phyloP scores from a whole-genome alignment of 1,284 basidiomycete genomes.

The Phellopilus nigrolimitatus region DNA sequence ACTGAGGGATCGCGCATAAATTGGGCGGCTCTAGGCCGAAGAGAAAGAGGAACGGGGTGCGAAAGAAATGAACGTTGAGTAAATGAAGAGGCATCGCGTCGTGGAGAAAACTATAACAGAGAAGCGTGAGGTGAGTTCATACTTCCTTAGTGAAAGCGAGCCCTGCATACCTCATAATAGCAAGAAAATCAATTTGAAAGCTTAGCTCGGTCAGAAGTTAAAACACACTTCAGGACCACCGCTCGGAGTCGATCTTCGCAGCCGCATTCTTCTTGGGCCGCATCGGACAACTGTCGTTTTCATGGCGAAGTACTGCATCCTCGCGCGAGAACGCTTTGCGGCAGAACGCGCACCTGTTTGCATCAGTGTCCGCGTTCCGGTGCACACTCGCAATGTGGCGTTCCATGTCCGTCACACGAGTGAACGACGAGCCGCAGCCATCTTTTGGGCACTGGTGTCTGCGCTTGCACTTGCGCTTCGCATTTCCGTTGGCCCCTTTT shows the following conservation, averaged over 20 bases:
- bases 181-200: not conserved
- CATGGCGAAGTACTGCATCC: constrained; percentile 20
- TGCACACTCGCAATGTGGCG: constrained; percentile 19
- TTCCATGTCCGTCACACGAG: constrained; percentile 20
- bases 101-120: no score
- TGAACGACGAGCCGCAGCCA: constrained; percentile 19
- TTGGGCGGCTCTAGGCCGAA: not conserved
- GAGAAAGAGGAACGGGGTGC: no score
- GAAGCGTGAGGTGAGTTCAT: no score
- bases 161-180: not conserved
- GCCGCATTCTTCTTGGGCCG: constrained; percentile 17
- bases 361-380: constrained; percentile 12
- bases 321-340: constrained; percentile 20
- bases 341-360: constrained; percentile 19
- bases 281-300: constrained; percentile 21
- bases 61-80: no score
- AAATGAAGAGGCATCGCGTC: no score
- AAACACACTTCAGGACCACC: constrained; percentile 2
- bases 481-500: not conserved
- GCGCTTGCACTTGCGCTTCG: constrained; percentile 16
- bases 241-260: no score
- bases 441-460: constrained; percentile 15
- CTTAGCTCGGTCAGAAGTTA: not conserved
- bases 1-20: not conserved
- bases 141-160: no score